Evolutionary conservation across 2,329 filamentous ascomycete species (phyloP).

Genomic region (Cladosporium velox): DNA sequence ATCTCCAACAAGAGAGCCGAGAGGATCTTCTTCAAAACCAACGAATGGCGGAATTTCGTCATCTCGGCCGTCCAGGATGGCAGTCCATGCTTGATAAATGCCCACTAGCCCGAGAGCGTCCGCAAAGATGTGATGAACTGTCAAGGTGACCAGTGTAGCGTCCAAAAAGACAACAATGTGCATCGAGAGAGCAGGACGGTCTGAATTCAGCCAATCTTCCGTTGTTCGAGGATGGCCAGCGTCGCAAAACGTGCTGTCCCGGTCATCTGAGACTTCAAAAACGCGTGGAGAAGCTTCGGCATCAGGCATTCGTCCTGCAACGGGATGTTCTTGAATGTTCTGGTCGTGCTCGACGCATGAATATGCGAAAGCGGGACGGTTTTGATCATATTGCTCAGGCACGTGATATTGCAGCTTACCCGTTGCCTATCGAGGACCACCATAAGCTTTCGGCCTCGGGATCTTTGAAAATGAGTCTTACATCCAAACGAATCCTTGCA

Average conservation of each 20-base stretch:
- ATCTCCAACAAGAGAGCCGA: conserved; percentile 27
- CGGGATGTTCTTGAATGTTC: conserved; percentile 17
- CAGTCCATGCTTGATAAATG: conserved; percentile 30
- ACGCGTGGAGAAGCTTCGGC: conserved; percentile 1
- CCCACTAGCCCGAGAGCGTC: conserved; percentile 28
- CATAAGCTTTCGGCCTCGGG: not conserved
- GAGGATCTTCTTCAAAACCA: conserved; percentile 30
- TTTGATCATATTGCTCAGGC: conserved; percentile 20
- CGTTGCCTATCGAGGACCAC: conserved; percentile 11
- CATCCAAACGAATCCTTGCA: conserved; percentile 22
- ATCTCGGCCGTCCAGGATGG: conserved; percentile 31
- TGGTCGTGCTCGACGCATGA: conserved; percentile 18
- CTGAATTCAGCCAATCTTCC: conserved; percentile 24
- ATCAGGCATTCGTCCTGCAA: conserved; percentile 4
- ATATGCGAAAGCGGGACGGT: conserved; percentile 22
- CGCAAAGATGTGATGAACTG: conserved; percentile 30
- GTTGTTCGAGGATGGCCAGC: conserved; percentile 3
- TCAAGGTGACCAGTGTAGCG: conserved; percentile 30
- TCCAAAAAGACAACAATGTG: conserved; percentile 31
- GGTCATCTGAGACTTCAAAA: conserved; percentile 2
- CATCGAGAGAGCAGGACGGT: conserved; percentile 29
- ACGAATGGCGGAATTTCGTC: conserved; percentile 23
- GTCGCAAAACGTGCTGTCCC: conserved; percentile 4
- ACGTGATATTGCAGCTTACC: conserved; percentile 24
- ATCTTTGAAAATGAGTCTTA: conserved; percentile 13